phyloP scores from a whole-genome alignment of 768 basidiomycete species.

The Boletus rufocinnamomeus region DNA sequence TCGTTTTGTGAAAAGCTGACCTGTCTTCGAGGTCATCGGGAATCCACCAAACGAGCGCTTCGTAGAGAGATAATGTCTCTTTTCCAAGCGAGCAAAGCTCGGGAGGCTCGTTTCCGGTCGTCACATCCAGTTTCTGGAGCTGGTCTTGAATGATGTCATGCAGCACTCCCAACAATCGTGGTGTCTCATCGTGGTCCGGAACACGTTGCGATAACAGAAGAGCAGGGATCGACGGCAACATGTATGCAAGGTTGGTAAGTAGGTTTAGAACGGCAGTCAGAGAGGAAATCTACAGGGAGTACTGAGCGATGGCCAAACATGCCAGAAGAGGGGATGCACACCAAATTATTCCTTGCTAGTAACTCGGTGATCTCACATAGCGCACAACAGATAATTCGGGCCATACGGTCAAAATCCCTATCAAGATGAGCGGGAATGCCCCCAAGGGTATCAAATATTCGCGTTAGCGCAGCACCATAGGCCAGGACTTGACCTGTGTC shows the following conservation, averaged over 20 bases:
- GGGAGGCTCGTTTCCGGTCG: constrained; percentile 25
- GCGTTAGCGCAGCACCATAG: constrained; percentile 47
- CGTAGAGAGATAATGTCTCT: constrained; percentile 50
- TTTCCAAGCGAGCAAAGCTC: constrained; percentile 38
- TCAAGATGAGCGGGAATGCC: constrained; percentile 22
- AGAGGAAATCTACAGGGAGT: constrained; percentile 42
- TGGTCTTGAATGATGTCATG: constrained; percentile 45
- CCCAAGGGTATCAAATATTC: constrained; percentile 35
- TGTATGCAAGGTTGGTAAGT: constrained; percentile 46
- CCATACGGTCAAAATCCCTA: constrained; percentile 22
- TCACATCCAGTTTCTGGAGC: constrained; percentile 37
- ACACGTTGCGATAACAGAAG: constrained; percentile 36
- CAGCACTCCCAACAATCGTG: constrained; percentile 42
- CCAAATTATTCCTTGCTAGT: constrained; percentile 42
- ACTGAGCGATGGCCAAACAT: constrained; percentile 9
- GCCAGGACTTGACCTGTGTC: constrained; percentile 27
- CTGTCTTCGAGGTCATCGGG: constrained; percentile 43
- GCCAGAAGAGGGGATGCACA: constrained; percentile 31
- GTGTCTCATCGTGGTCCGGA: constrained; percentile 29
- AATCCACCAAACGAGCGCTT: constrained; percentile 52
- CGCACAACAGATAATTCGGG: constrained; percentile 35
- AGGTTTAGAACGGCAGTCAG: constrained; percentile 57
- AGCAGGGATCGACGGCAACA: constrained; percentile 49
- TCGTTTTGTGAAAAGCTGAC: constrained; percentile 25
- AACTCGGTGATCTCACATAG: constrained; percentile 43